Evolutionary conservation across 768 basidiomycete genomes (phyloP).

Genomic region (Boletellus sp.): DNA sequence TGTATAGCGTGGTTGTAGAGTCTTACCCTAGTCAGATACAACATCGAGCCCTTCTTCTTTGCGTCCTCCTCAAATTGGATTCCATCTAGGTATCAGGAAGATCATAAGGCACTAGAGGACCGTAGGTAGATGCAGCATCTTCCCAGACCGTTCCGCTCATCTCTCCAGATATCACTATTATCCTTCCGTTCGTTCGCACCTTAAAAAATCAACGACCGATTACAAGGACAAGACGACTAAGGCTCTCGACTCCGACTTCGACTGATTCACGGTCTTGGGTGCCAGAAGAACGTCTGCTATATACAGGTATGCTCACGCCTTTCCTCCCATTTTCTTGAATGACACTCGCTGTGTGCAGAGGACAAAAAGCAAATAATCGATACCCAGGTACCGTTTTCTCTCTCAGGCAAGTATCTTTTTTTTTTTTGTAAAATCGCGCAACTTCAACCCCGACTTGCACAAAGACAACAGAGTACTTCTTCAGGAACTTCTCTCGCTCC

Average conservation of each 20-base stretch:
- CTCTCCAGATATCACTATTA: conserved; percentile 41
- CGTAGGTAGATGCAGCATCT: conserved; percentile 30
- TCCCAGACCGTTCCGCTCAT: conserved; percentile 1
- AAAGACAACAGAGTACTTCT: conserved; percentile 22
- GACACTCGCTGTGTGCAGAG: conserved; percentile 5
- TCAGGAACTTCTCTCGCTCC: conserved; percentile 36
- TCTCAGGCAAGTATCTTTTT: conserved; percentile 12
- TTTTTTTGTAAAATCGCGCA: not conserved
- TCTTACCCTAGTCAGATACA: conserved; percentile 30
- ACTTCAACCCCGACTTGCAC: not conserved
- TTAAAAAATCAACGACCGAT: conserved; percentile 30
- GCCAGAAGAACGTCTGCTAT: conserved; percentile 4
- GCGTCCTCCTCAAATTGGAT: conserved; percentile 41
- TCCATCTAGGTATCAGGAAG: conserved; percentile 41
- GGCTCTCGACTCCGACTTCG: conserved; percentile 14
- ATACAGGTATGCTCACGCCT: conserved; percentile 5
- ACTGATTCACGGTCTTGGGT: not conserved
- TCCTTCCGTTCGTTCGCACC: conserved; percentile 40
- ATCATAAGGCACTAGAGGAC: conserved; percentile 29
- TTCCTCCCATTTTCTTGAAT: not conserved
- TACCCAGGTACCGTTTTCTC: conserved; percentile 29
- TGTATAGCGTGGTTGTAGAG: not conserved
- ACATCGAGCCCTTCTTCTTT: conserved; percentile 44
- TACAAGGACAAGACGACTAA: conserved; percentile 11
- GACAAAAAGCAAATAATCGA: conserved; percentile 23